Evolutionary conservation across 768 basidiomycete genomes (phyloP), one percentile per base, ranked within the genome.

Genomic region (Dioszegia aurantiaca): DNA sequence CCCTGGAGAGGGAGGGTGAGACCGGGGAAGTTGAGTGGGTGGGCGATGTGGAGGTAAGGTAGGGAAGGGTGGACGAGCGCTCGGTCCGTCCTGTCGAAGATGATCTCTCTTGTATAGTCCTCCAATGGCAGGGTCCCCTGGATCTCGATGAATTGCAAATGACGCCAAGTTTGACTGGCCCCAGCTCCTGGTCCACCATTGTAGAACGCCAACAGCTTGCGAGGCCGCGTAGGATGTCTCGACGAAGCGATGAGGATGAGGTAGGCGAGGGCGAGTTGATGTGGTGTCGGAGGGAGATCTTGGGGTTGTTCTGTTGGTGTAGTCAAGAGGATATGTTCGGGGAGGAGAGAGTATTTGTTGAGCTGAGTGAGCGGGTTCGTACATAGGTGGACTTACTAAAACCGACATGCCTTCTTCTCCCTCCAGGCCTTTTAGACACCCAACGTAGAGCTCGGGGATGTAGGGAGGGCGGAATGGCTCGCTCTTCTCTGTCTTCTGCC

Each of bases 161-260:
- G 92, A 69, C 93, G 90, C 78, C 93, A 90, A 1, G 82, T 80
- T 77, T 95, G 92, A 72, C 89, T 91, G 11, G 92, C 90, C 26
- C 91, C 91, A 57, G 64, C 70, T n/a, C 53, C 61, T 27, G 19
- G 74, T 82, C 70, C 75, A 85, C 92, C 94, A 63, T 97, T 97
- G 77, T 91, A 95, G 78, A 95, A 95, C 1, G 87, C 88, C 56
- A 95, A 83, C 56, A 86, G 47, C n/a, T 61, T 62, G 14, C 62
- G 44, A 4, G 70, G 80, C 31, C 78, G 80, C 59, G 80, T 81
- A 14, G 66, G 69, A 79, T 80, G 62, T 65, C 83, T 82, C 40
- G 81, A 80, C 42, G 85, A 89, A 3, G 89, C 86, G 0, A 81
- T 74, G 2, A 97, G 79, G 27, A 94, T 79, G n/a, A 80, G 73